phyloP scores from a whole-genome alignment of 2,329 filamentous ascomycete species.

The Aplosporella prunicola region DNA sequence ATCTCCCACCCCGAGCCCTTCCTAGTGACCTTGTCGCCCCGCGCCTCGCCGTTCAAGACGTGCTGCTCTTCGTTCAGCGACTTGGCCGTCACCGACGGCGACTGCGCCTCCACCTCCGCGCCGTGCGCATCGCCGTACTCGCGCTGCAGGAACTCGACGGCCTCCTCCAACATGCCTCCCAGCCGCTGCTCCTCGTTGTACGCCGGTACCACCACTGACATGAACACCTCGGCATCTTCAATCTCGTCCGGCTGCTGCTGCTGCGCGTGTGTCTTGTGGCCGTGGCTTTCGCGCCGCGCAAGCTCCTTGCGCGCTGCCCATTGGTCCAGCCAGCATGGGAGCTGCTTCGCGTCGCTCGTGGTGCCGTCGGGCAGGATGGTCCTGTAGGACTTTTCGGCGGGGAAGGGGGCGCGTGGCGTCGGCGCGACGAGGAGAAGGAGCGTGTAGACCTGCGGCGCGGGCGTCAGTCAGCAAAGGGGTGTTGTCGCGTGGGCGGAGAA shows the following conservation, averaged over 20 bases:
- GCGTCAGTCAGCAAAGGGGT: background rate
- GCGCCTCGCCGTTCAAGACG: constrained; percentile 22
- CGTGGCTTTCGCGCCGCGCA: constrained; percentile 21
- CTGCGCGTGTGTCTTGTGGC: too few species aligned
- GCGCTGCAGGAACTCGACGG: constrained; percentile 72
- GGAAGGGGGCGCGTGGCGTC: constrained; percentile 61
- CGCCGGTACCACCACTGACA: constrained; percentile 87
- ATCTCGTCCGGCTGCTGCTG: constrained; percentile 36
- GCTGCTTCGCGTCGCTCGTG: constrained; percentile 42
- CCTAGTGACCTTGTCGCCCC: constrained; percentile 15
- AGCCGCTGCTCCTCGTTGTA: constrained; percentile 89
- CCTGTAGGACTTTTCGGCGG: constrained; percentile 77
- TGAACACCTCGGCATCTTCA: constrained; percentile 67
- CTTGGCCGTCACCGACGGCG: constrained; percentile 16
- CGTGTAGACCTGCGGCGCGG: constrained; percentile 57
- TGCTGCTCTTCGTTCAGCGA: constrained; percentile 22
- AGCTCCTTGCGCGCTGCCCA: constrained; percentile 49
- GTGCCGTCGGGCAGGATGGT: constrained; percentile 61
- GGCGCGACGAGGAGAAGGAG: constrained; percentile 69
- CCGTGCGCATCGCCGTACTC: constrained; percentile 53
- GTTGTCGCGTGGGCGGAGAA: background rate
- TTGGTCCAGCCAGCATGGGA: constrained; percentile 86
- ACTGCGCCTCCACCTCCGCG: constrained; percentile 9
- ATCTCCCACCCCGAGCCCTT: constrained; percentile 71
- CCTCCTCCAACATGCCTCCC: constrained; percentile 77